A percentile compares a stretch with the other conserved stretches of the same genome.
These are phyloP conservation scores for Taphrina populina DNA, from an alignment of 1,139 yeast genomes.

Conservation along the genomic window DNA sequence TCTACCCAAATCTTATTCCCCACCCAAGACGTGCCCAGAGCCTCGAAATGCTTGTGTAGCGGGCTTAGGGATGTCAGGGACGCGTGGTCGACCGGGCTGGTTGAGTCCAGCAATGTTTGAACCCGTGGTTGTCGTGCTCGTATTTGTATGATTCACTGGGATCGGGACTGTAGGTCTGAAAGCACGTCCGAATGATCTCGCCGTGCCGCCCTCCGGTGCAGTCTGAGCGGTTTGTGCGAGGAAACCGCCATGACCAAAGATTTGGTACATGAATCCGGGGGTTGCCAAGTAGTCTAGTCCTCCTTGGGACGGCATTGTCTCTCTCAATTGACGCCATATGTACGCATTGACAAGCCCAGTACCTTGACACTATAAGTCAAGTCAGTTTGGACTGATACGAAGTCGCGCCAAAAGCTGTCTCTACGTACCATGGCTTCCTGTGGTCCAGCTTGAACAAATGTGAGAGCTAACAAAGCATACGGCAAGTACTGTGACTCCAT, in stretches of 20 bases:
- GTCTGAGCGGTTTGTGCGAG: constrained; percentile 20
- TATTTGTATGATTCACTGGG: not conserved
- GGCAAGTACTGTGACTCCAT: constrained; percentile 46
- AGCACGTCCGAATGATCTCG: constrained; percentile 23
- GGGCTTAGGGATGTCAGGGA: not conserved
- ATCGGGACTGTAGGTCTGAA: constrained; percentile 17
- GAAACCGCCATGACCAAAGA: constrained; percentile 22
- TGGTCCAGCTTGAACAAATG: constrained; percentile 43
- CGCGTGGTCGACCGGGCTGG: not conserved
- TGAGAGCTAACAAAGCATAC: constrained; percentile 42
- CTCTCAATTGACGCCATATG: constrained; percentile 29
- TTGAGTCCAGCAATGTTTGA: constrained; percentile 9
- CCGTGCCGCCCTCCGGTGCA: constrained; percentile 18
- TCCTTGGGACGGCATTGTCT: constrained; percentile 23
- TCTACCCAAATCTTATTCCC: not conserved
- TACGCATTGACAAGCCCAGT: constrained; percentile 29
- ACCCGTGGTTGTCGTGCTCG: constrained; percentile 4
- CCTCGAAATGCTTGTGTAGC: constrained; percentile 3
- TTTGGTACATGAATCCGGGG: constrained; percentile 15
- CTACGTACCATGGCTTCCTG: constrained; percentile 21
- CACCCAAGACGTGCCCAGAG: constrained; percentile 16
- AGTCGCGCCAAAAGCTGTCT: too few relatives aligned
- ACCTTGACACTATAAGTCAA: constrained; percentile 21
- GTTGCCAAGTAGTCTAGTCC: constrained; percentile 22
- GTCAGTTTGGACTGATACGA: too few relatives aligned